Evolutionary conservation across 805 yeast species (phyloP).

Genomic region (Ascoidea rubescens): DNA sequence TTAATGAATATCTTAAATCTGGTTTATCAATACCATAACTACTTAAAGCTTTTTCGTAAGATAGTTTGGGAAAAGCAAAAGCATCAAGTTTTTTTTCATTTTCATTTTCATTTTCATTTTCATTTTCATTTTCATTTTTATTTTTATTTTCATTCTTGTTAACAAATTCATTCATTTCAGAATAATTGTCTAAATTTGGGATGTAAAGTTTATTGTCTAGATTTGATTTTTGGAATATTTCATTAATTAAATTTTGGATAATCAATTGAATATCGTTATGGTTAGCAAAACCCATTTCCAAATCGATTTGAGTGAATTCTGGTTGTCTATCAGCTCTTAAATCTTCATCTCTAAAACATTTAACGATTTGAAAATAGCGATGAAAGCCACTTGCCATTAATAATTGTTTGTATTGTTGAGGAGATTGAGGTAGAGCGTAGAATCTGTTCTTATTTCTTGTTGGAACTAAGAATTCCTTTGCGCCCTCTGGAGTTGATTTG

Average conservation of each 20-base stretch:
- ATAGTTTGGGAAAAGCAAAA: constrained; percentile 27
- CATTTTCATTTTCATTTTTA: constrained; percentile 8
- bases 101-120: neutral
- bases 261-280: constrained; percentile 52
- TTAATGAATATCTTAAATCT: constrained; percentile 55
- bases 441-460: constrained; percentile 48
- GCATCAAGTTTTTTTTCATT: neutral
- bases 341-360: constrained; percentile 94
- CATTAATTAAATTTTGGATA: constrained; percentile 41
- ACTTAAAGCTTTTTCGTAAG: constrained; percentile 56
- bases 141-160: constrained; percentile 13
- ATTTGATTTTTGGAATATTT: constrained; percentile 38
- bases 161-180: constrained; percentile 17
- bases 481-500: constrained; percentile 97
- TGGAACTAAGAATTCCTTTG: constrained; percentile 90
- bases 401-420: constrained; percentile 93
- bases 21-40: constrained; percentile 91
- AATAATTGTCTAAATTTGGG: constrained; percentile 8
- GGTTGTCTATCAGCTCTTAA: constrained; percentile 92
- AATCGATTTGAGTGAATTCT: constrained; percentile 92
- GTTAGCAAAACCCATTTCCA: constrained; percentile 80
- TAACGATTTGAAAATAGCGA: constrained; percentile 80
- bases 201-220: constrained; percentile 21
- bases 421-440: constrained; percentile 94
- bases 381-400: constrained; percentile 89